phyloP scores from a whole-genome alignment of 139 green algal species.

The Nannochloris sp. region DNA sequence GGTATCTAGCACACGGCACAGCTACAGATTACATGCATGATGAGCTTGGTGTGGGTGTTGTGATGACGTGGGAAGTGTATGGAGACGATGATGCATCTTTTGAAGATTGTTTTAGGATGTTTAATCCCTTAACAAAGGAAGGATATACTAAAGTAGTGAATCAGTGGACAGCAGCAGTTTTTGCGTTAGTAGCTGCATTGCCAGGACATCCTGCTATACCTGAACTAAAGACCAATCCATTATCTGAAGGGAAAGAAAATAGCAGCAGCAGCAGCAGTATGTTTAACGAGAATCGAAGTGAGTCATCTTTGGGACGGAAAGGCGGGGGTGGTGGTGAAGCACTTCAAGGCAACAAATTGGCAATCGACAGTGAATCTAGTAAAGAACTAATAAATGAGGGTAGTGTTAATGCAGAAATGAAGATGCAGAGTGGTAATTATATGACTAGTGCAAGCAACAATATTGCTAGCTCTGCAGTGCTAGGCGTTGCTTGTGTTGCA shows the following conservation, averaged over 20 bases:
- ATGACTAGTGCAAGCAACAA: too few species aligned
- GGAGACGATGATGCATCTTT: slow-evolving; percentile 60
- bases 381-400: too few species aligned
- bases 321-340: too few species aligned
- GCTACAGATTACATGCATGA: slow-evolving; percentile 94
- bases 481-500: too few species aligned
- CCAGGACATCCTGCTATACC: slow-evolving; percentile 48
- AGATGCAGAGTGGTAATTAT: too few species aligned
- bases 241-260: not conserved
- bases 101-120: slow-evolving; percentile 95
- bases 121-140: slow-evolving; percentile 76
- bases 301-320: too few species aligned
- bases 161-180: slow-evolving; percentile 50
- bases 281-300: too few species aligned
- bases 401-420: too few species aligned
- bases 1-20: slow-evolving; percentile 89
- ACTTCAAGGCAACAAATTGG: too few species aligned
- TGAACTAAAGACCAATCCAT: not conserved
- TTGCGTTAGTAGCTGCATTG: slow-evolving; percentile 58
- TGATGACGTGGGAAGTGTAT: slow-evolving; percentile 96
- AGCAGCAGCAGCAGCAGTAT: not conserved
- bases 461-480: too few species aligned
- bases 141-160: slow-evolving; percentile 33
- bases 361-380: too few species aligned
- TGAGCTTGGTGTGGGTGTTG: slow-evolving; percentile 60